phyloP scores from a whole-genome alignment of 495 filamentous ascomycete genomes.

The Penicillium malachiteum region DNA sequence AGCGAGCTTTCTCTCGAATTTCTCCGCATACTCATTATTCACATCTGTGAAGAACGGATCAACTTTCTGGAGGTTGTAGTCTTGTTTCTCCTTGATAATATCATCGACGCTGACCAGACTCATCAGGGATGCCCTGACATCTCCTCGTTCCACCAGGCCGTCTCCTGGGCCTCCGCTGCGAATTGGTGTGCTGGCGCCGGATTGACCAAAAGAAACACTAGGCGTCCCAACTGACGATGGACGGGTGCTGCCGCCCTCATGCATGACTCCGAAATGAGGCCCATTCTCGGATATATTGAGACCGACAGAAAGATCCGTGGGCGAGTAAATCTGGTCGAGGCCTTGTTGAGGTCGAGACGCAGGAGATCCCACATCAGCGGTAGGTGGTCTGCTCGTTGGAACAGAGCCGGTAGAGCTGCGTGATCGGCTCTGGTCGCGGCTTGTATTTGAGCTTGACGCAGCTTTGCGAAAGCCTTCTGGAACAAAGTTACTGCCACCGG shows the following conservation, averaged over 20 bases:
- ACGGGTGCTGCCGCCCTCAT: constrained; percentile 7
- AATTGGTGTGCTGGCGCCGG: constrained; percentile 16
- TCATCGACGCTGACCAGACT: constrained; percentile 54
- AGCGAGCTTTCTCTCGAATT: constrained; percentile 59
- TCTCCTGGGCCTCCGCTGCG: constrained; percentile 48
- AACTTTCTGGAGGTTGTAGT: constrained; percentile 65
- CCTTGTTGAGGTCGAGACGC: constrained; percentile 6
- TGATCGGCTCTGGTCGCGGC: constrained; percentile 12
- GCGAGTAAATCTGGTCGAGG: not conserved
- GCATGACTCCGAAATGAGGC: not conserved
- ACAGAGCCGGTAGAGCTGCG: constrained; percentile 5
- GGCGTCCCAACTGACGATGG: constrained; percentile 15
- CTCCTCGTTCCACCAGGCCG: constrained; percentile 34
- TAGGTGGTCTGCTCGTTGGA: constrained; percentile 2
- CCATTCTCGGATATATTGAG: not conserved
- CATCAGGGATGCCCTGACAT: constrained; percentile 50
- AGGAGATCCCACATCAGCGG: constrained; percentile 8
- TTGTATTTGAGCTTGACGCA: constrained; percentile 7
- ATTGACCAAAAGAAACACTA: constrained; percentile 9
- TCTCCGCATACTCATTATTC: constrained; percentile 59
- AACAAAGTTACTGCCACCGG: constrained; percentile 34
- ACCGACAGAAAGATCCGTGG: not conserved
- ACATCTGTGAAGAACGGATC: constrained; percentile 71
- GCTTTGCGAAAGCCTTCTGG: constrained; percentile 7
- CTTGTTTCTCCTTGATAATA: constrained; percentile 58